These are phyloP conservation scores for Acacia pycnantha DNA, from an alignment of 331 rosid species.

Conservation along the genomic window DNA sequence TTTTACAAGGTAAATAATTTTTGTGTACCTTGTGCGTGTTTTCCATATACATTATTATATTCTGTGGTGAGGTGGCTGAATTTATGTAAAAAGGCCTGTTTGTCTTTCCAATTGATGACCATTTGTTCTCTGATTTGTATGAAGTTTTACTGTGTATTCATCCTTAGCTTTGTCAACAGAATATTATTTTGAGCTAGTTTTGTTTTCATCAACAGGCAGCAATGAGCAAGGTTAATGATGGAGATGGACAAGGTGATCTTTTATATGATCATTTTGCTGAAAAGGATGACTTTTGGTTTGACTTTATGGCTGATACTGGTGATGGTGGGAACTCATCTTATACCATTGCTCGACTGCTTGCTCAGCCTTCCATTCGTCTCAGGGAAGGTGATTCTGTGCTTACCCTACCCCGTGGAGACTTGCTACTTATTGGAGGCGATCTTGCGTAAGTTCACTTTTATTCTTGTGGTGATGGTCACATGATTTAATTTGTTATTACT, in stretches of 20 bases:
- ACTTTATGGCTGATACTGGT: constrained; percentile 99
- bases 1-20: neutral
- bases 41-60: neutral
- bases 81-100: neutral
- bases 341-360: constrained; percentile 85
- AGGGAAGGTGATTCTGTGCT: constrained; percentile 51
- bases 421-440: constrained; percentile 96
- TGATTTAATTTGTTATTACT: constrained; percentile 18
- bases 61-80: neutral
- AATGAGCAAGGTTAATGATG: constrained; percentile 77
- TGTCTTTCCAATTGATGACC: constrained; percentile 8
- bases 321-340: constrained; percentile 99
- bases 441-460: constrained; percentile 79
- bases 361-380: constrained; percentile 72
- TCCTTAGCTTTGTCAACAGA: constrained; percentile 19
- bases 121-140: constrained; percentile 10
- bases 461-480: constrained; percentile 6
- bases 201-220: constrained; percentile 76
- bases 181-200: constrained; percentile 7
- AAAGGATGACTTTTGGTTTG: constrained; percentile 92
- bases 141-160: constrained; percentile 9
- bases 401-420: constrained; percentile 74
- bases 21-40: neutral
- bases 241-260: constrained; percentile 62
- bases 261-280: constrained; percentile 72